These are phyloP conservation scores for Sergeia podlipaevii DNA, from an alignment of 208 protist genomes.

Conservation along the genomic window DNA sequence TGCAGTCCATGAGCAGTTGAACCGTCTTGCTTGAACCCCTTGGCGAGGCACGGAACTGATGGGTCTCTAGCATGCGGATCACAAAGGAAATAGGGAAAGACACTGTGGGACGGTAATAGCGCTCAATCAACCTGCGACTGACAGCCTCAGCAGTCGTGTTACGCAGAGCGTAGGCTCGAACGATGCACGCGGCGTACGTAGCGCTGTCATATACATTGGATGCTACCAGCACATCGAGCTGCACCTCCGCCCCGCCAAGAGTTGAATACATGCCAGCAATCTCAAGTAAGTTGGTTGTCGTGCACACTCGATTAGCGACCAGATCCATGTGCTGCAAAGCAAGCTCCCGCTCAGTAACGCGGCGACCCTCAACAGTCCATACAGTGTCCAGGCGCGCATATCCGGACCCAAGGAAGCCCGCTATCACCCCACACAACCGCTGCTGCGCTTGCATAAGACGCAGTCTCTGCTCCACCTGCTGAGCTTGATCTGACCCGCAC, in stretches of 20 bases:
- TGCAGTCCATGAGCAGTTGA: conserved; percentile 55
- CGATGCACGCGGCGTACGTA: conserved; percentile 58
- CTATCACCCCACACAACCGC: conserved; percentile 50
- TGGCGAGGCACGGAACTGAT: conserved; percentile 32
- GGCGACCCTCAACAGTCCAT: conserved; percentile 31
- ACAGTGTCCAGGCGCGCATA: conserved; percentile 35
- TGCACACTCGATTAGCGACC: conserved; percentile 53
- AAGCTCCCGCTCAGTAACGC: conserved; percentile 60
- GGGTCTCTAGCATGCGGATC: conserved; percentile 61
- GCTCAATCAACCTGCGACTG: conserved; percentile 53
- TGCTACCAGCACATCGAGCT: conserved; percentile 67
- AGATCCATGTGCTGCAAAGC: conserved; percentile 61
- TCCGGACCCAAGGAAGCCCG: conserved; percentile 57
- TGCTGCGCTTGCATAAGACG: conserved; percentile 70
- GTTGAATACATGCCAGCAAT: conserved; percentile 73
- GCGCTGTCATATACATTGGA: conserved; percentile 53
- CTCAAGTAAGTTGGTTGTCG: conserved; percentile 47
- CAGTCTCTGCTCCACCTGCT: conserved; percentile 63
- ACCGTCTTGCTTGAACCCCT: conserved; percentile 43
- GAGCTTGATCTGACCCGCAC: conserved; percentile 62
- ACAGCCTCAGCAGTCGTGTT: conserved; percentile 43
- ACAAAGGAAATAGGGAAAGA: conserved; percentile 67
- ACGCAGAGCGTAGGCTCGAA: conserved; percentile 43
- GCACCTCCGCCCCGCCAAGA: conserved; percentile 82
- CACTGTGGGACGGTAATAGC: conserved; percentile 38